Conservation (phyloP, 306 rosid genomes). For the Acacia acuminata region DNA sequence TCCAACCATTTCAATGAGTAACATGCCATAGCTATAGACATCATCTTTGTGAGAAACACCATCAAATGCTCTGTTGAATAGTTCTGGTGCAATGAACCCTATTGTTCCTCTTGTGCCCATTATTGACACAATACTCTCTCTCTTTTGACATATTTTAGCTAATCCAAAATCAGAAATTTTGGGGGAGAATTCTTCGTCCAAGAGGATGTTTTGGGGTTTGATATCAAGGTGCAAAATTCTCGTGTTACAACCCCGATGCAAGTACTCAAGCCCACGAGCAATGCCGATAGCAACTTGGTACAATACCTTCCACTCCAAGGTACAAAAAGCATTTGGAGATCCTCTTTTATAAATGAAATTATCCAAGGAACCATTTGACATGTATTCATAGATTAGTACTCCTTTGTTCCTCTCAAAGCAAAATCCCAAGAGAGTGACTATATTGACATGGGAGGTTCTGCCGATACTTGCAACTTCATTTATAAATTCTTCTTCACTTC, state of each 20-base stretch:
- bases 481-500: neutral
- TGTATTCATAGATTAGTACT: neutral
- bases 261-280: slow-evolving; percentile 38
- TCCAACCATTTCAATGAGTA: slow-evolving; percentile 36
- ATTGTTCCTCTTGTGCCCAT: slow-evolving; percentile 2
- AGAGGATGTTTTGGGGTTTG: neutral
- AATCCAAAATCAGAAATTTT: neutral
- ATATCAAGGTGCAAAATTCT: neutral
- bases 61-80: slow-evolving; percentile 21
- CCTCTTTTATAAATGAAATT: neutral
- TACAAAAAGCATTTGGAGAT: neutral
- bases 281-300: slow-evolving; percentile 3
- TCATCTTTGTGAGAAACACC: slow-evolving; percentile 36
- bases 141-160: neutral
- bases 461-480: neutral
- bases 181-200: neutral
- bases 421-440: neutral
- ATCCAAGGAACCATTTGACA: neutral
- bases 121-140: neutral
- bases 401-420: neutral
- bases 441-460: neutral
- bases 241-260: neutral
- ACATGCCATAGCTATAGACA: slow-evolving; percentile 40
- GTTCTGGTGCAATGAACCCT: slow-evolving; percentile 39
- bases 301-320: neutral